Evolutionary conservation across 2,329 filamentous ascomycete genomes (phyloP).

Genomic region (Aureobasidium sp.): DNA sequence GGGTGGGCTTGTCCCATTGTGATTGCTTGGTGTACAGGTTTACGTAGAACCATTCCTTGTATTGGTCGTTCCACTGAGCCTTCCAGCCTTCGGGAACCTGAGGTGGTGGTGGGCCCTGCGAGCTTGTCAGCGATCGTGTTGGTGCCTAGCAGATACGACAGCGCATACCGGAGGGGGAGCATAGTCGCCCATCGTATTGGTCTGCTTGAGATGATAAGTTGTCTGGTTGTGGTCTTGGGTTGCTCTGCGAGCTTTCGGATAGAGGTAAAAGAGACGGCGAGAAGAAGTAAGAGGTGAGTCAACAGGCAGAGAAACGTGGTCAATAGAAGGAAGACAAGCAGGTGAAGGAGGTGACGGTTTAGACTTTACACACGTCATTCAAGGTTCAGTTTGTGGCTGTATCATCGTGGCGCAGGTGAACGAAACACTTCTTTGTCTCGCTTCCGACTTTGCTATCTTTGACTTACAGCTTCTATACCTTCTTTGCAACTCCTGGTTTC

Average conservation of each 20-base stretch:
- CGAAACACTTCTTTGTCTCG: neutral
- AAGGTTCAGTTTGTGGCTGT: neutral
- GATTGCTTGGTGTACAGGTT: constrained; percentile 83
- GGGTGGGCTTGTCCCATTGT: constrained; percentile 80
- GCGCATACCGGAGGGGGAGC: constrained; percentile 16
- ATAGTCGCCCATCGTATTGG: constrained; percentile 14
- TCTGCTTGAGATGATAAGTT: neutral
- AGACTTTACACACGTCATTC: neutral
- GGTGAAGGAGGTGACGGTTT: neutral
- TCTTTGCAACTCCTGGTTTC: neutral
- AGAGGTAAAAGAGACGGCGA: neutral
- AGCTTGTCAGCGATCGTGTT: neutral
- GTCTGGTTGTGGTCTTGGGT: neutral
- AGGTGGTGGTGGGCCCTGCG: constrained; percentile 49
- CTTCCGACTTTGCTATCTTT: neutral
- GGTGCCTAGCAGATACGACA: neutral
- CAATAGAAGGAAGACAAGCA: neutral
- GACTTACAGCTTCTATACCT: neutral
- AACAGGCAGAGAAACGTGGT: neutral
- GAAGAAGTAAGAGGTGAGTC: neutral
- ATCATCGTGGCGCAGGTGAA: neutral
- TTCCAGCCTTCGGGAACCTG: constrained; percentile 73
- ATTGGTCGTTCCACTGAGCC: constrained; percentile 77
- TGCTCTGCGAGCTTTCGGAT: neutral
- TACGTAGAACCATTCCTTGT: constrained; percentile 91